Evolutionary conservation across 2,329 filamentous ascomycete genomes (phyloP), one percentile per base, ranked within the genome.

Genomic region (Nothomitra cinnamomea): DNA sequence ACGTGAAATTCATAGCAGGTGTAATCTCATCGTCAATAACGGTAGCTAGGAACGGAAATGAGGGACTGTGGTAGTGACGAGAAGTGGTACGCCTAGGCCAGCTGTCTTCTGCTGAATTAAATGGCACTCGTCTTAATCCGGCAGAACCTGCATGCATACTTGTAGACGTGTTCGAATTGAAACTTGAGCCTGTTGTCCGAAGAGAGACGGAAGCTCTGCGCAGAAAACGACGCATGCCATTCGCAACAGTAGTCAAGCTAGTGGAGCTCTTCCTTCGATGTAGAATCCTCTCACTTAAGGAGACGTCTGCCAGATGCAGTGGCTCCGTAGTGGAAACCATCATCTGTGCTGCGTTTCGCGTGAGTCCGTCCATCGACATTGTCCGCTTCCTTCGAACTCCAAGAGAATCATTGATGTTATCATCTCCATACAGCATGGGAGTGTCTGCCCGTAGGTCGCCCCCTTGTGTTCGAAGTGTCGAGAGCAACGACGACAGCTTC

Each of bases 191-290:
- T 41, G 32, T 12, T 13, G 35, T 21, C 21, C 50, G 35, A n/a
- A 52, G 15, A n/a, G 50, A 52, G 15, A 36, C 10, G 7, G 50
- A 52, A 10, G 50, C 40, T 35, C 50, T 25, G 35, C 17, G 13
- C 21, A 52, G 35, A 52, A 42, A 17, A 36, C 35, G 40, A 42
- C 50, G 50, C 35, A 52, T 25, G 35, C 50, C 40, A 32, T 32
- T 38, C n/a, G 50, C 32, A 41, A 52, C 35, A 2, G 32, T 41
- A 52, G 17, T 52, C 50, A 52, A 41, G 40, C 35, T 40, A 10
- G 50, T 22, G 2, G 50, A 52, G n/a, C 50, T 52, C 25, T 42
- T 52, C 35, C 50, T 52, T 19, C 36, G 50, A 17, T 49, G 45
- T 35, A 49, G 24, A 19, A n/a, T 10, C 24, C 6, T 49, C 19